phyloP scores from a whole-genome alignment of 2,329 filamentous ascomycete genomes.

The Penicillium sp. region DNA sequence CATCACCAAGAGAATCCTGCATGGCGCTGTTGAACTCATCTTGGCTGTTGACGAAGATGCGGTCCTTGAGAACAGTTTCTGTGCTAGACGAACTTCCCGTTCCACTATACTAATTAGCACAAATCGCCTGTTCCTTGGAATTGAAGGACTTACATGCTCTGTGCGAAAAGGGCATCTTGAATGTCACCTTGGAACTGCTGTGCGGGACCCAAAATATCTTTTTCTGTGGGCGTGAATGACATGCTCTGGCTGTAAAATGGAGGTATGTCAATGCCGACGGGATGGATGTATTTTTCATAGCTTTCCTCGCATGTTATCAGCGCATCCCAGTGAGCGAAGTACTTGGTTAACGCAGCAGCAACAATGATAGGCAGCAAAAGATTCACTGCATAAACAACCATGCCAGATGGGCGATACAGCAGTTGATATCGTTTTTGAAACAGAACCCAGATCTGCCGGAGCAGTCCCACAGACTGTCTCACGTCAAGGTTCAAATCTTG shows the following conservation, averaged over 20 bases:
- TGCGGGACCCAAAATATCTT: background rate
- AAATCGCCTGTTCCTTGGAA: background rate
- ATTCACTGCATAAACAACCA: slow-evolving; percentile 1
- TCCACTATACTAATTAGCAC: background rate
- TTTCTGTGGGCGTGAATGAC: background rate
- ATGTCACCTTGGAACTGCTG: slow-evolving; percentile 1
- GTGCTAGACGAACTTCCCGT: background rate
- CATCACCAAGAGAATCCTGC: background rate
- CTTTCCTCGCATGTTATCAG: background rate
- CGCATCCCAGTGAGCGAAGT: background rate
- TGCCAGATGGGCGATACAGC: slow-evolving; percentile 1
- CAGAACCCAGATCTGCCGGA: slow-evolving; percentile 4
- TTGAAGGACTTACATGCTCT: slow-evolving; percentile 1
- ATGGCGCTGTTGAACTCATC: slow-evolving; percentile 1
- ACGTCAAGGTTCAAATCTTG: slow-evolving; percentile 2
- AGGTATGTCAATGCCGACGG: background rate
- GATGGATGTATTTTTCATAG: background rate
- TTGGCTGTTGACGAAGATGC: slow-evolving; percentile 1
- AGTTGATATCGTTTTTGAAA: slow-evolving; percentile 7
- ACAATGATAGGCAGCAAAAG: slow-evolving; percentile 1
- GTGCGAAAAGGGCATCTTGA: background rate
- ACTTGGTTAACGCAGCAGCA: slow-evolving; percentile 1
- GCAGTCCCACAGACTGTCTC: slow-evolving; percentile 2
- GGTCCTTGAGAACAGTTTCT: background rate
- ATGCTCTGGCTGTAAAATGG: background rate